These are phyloP conservation scores for Haberlea rhodopensis DNA, from an alignment of 257 asterid genomes.

Conservation along the genomic window DNA sequence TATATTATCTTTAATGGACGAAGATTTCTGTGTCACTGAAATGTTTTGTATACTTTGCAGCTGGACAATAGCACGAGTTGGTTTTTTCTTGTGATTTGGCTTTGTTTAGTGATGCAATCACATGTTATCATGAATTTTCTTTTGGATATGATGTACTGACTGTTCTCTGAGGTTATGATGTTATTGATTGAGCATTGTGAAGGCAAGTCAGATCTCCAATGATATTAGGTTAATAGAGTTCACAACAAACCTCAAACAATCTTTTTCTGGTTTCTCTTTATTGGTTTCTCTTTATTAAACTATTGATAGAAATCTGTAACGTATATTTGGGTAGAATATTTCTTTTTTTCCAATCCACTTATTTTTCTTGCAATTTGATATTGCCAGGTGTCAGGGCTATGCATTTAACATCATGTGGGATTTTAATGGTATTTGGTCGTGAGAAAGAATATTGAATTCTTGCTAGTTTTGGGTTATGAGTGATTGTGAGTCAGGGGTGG, in stretches of 20 bases:
- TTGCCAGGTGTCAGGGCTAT: background rate
- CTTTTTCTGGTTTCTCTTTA: too few relatives aligned
- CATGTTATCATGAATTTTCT: background rate
- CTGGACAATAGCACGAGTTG: background rate
- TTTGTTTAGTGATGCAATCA: background rate
- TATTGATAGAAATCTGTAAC: too few relatives aligned
- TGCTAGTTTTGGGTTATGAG: background rate
- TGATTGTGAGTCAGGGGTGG: background rate
- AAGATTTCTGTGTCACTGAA: too few relatives aligned
- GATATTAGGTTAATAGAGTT: background rate
- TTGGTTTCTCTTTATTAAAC: background rate
- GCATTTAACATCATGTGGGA: background rate
- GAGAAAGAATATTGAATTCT: background rate
- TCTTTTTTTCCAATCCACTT: background rate
- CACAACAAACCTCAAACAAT: background rate
- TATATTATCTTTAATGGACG: constrained; percentile 1
- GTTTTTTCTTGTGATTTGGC: background rate
- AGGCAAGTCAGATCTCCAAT: background rate
- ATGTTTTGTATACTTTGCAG: background rate
- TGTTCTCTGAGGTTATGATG: background rate
- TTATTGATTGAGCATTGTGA: background rate
- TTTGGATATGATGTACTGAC: background rate
- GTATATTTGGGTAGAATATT: background rate
- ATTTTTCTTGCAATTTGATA: background rate
- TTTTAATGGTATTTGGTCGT: too few relatives aligned